phyloP scores from a whole-genome alignment of 352 stramenopile genomes.

The Globisporangium recalcitrans region DNA sequence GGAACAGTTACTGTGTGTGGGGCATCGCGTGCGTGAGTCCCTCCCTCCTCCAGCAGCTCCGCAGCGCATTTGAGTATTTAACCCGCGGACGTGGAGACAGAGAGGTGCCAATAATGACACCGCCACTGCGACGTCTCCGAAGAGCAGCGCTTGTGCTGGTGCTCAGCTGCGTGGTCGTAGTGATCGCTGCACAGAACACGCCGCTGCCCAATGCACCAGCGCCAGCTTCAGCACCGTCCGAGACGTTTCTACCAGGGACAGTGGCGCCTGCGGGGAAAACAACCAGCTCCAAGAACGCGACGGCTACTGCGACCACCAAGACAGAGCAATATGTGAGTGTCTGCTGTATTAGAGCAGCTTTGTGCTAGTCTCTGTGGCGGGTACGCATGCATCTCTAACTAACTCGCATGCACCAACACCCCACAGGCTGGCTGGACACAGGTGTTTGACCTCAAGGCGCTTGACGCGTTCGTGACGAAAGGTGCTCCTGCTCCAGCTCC shows the following conservation, averaged over 20 bases:
- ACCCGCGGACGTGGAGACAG: background rate
- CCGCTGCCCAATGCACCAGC: background rate
- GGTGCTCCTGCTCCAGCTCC: background rate
- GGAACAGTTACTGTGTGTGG: too few relatives aligned
- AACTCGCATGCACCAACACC: background rate
- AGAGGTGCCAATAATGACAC: background rate
- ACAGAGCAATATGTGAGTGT: conserved; percentile 1
- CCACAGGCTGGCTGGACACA: conserved; percentile 3
- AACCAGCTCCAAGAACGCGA: background rate
- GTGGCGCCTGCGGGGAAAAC: background rate
- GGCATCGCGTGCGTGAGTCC: too few relatives aligned
- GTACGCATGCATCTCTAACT: too few relatives aligned
- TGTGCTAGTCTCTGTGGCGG: background rate
- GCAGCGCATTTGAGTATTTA: background rate
- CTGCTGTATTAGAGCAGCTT: too few relatives aligned
- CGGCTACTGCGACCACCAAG: background rate
- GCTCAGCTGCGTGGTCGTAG: background rate
- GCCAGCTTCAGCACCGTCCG: background rate
- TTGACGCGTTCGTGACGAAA: background rate
- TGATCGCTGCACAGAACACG: background rate
- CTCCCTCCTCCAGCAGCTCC: too few relatives aligned
- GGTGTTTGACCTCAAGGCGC: conserved; percentile 1
- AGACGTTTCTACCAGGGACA: background rate
- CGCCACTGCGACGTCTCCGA: background rate
- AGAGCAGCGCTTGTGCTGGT: background rate